These are phyloP conservation scores for Pulveroboletus sp. DNA, from an alignment of 768 basidiomycete genomes.

Conservation along the genomic window DNA sequence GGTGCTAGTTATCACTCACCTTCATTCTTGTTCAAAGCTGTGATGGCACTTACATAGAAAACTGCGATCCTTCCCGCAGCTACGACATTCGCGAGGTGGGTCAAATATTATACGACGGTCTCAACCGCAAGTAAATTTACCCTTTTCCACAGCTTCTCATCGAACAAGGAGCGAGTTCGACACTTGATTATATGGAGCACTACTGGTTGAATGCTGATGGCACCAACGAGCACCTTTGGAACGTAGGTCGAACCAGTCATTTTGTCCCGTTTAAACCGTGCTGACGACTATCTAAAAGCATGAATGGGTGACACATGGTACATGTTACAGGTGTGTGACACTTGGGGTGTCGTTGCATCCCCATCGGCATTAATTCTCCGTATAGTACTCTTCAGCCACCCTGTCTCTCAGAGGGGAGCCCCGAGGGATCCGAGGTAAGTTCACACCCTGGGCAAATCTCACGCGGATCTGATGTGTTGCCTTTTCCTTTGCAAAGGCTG, in stretches of 20 bases:
- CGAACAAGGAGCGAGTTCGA: conserved; percentile 52
- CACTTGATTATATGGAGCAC: conserved; percentile 58
- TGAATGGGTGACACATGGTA: conserved; percentile 72
- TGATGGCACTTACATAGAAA: conserved; percentile 40
- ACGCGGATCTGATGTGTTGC: not conserved
- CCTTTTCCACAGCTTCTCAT: conserved; percentile 45
- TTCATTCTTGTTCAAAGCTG: conserved; percentile 39
- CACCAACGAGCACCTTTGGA: conserved; percentile 66
- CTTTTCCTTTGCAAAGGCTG: conserved; percentile 42
- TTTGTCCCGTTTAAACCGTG: not conserved
- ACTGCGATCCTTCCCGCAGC: conserved; percentile 40
- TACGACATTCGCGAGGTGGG: conserved; percentile 45
- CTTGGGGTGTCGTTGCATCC: not conserved
- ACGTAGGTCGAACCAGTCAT: conserved; percentile 39
- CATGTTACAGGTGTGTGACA: conserved; percentile 33
- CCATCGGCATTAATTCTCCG: not conserved
- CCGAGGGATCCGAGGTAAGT: conserved; percentile 57
- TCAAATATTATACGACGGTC: not conserved
- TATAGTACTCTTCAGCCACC: conserved; percentile 53
- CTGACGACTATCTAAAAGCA: conserved; percentile 39
- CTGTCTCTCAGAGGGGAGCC: conserved; percentile 57
- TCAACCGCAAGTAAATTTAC: not conserved
- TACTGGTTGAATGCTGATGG: conserved; percentile 65
- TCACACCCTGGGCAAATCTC: not conserved
- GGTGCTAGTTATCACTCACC: not conserved